phyloP scores from a whole-genome alignment of 169 alveolate genomes.

The Cryptosporidium felis region DNA sequence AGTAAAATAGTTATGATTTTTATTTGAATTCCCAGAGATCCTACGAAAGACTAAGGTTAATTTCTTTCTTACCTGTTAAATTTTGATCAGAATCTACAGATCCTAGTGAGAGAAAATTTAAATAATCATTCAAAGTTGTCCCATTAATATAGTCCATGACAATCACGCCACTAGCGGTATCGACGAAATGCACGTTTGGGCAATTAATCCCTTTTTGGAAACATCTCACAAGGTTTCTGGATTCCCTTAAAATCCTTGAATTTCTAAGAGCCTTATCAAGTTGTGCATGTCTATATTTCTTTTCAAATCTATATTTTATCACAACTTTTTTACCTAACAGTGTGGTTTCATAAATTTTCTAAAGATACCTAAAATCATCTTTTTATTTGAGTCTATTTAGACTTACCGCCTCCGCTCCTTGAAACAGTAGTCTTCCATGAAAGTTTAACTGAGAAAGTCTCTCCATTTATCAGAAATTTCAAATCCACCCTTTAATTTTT shows the following conservation, averaged over 20 bases:
- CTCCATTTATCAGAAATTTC: background rate
- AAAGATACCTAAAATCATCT: background rate
- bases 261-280: constrained; percentile 17
- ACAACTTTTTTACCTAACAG: background rate
- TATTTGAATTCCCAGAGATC: too few relatives aligned
- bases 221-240: constrained; percentile 42
- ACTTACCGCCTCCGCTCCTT: constrained; percentile 72
- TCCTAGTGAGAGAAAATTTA: background rate
- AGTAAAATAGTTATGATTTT: too few relatives aligned
- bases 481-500: too few relatives aligned
- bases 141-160: constrained; percentile 38
- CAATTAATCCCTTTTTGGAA: constrained; percentile 31
- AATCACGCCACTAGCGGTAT: constrained; percentile 22
- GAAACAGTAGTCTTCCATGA: constrained; percentile 1
- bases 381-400: background rate
- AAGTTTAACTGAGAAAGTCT: too few relatives aligned
- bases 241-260: constrained; percentile 8
- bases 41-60: too few relatives aligned
- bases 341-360: constrained; percentile 38
- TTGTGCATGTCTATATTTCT: constrained; percentile 48
- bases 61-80: background rate
- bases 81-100: background rate
- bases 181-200: constrained; percentile 55
- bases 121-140: constrained; percentile 8
- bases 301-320: constrained; percentile 39